phyloP scores from a whole-genome alignment of 352 stramenopile genomes.

The Phytophthora sojae region DNA sequence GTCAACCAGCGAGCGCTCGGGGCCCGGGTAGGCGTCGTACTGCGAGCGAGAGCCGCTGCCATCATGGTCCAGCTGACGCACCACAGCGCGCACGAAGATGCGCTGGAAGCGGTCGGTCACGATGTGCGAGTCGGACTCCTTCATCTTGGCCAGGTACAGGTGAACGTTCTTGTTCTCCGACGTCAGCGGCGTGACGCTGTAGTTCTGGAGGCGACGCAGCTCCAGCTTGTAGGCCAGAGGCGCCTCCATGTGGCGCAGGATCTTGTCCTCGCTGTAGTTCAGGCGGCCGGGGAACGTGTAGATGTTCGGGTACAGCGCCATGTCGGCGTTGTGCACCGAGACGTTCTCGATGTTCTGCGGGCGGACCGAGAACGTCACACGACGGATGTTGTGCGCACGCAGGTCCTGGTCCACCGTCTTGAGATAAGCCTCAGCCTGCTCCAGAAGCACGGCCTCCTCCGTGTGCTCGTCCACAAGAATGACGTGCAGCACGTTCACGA shows the following conservation, averaged over 20 bases:
- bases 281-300: constrained; percentile 91
- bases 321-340: constrained; percentile 51
- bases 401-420: constrained; percentile 67
- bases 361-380: constrained; percentile 89
- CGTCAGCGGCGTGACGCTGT: constrained; percentile 94
- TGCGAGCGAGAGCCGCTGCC: constrained; percentile 79
- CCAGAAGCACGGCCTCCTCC: constrained; percentile 63
- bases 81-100: constrained; percentile 97
- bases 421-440: constrained; percentile 68
- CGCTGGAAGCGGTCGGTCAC: constrained; percentile 90
- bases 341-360: constrained; percentile 54
- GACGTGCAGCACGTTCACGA: constrained; percentile 88
- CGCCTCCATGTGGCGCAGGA: constrained; percentile 99
- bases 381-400: constrained; percentile 82
- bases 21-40: constrained; percentile 92
- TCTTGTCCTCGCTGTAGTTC: constrained; percentile 97
- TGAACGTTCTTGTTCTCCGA: constrained; percentile 98
- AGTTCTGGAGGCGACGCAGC: constrained; percentile 97
- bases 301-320: constrained; percentile 87
- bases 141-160: constrained; percentile 97
- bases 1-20: constrained; percentile 98
- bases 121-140: constrained; percentile 81
- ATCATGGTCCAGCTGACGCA: constrained; percentile 90
- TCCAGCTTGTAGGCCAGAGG: constrained; percentile 99
- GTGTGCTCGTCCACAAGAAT: constrained; percentile 77